A percentile compares a stretch with the other conserved stretches of the same genome.
Evolutionary conservation across 495 filamentous ascomycete species (phyloP).

Genomic region (Astrocystis sublimbata): DNA sequence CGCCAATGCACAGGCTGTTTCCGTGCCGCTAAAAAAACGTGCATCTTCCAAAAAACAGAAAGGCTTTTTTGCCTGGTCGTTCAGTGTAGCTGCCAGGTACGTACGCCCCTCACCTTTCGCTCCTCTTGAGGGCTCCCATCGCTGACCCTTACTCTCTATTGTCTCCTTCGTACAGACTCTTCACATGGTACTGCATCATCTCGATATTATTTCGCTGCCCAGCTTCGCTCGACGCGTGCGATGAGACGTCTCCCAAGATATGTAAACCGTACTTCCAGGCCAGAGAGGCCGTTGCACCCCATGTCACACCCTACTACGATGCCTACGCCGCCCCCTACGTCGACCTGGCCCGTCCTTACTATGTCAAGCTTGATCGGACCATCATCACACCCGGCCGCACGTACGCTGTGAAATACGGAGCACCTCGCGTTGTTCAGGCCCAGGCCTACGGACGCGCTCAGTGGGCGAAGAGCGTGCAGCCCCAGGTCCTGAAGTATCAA

Average conservation of each 20-base stretch:
- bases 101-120: conserved; percentile 44
- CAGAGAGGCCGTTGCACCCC: conserved; percentile 68
- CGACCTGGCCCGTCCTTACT: conserved; percentile 73
- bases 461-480: conserved; percentile 76
- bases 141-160: conserved; percentile 6
- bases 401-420: conserved; percentile 73
- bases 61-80: conserved; percentile 48
- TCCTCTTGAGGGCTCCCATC: not conserved
- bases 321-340: conserved; percentile 81
- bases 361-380: conserved; percentile 61
- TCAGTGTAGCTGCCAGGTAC: conserved; percentile 66
- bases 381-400: conserved; percentile 66
- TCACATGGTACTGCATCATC: conserved; percentile 82
- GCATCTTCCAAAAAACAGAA: conserved; percentile 25
- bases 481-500: conserved; percentile 66
- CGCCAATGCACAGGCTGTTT: conserved; percentile 10
- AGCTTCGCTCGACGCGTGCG: conserved; percentile 62
- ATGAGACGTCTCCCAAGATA: conserved; percentile 69
- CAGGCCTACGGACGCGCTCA: conserved; percentile 64
- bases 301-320: conserved; percentile 85
- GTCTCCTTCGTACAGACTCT: conserved; percentile 53
- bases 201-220: conserved; percentile 85
- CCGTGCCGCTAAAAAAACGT: conserved; percentile 26
- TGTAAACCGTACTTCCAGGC: conserved; percentile 82
- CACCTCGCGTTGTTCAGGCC: conserved; percentile 68